Evolutionary conservation across 768 basidiomycete genomes (phyloP).

Genomic region (Phaeotremella fagi): DNA sequence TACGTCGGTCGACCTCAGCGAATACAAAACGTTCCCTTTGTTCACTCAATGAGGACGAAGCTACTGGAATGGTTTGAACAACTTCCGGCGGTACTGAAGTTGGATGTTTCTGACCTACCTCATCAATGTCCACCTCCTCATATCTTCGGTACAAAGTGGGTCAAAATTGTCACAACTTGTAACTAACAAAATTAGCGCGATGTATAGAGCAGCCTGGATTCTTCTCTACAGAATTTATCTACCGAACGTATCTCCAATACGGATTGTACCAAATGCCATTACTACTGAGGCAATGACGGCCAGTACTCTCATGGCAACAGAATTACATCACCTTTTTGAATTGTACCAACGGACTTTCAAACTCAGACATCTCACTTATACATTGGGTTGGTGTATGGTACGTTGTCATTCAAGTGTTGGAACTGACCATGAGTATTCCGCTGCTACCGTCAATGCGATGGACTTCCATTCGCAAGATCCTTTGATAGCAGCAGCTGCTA

Average conservation of each 20-base stretch:
- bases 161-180: background rate
- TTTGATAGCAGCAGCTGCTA: conserved; percentile 8
- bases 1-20: too few species aligned
- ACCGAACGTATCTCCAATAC: conserved; percentile 10
- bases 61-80: too few species aligned
- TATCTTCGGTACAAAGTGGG: too few species aligned
- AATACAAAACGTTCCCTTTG: too few species aligned
- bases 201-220: too few species aligned
- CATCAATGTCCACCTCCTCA: too few species aligned
- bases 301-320: conserved; percentile 17
- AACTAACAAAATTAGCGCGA: too few species aligned
- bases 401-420: background rate
- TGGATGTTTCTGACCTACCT: too few species aligned
- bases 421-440: conserved; percentile 15
- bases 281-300: conserved; percentile 1
- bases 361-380: conserved; percentile 21
- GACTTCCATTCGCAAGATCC: conserved; percentile 14
- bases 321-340: conserved; percentile 19
- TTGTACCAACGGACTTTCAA: conserved; percentile 19
- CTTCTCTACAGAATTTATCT: too few species aligned
- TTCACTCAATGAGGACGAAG: too few species aligned
- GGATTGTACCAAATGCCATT: background rate
- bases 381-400: conserved; percentile 18
- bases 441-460: conserved; percentile 23
- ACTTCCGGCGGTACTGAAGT: too few species aligned